Percentiles rank a stretch among this genome's conserved stretches.
These are phyloP conservation scores for Dryadomyces quercus-mongolicae DNA, from an alignment of 2,329 filamentous ascomycete species.

Conservation along the genomic window DNA sequence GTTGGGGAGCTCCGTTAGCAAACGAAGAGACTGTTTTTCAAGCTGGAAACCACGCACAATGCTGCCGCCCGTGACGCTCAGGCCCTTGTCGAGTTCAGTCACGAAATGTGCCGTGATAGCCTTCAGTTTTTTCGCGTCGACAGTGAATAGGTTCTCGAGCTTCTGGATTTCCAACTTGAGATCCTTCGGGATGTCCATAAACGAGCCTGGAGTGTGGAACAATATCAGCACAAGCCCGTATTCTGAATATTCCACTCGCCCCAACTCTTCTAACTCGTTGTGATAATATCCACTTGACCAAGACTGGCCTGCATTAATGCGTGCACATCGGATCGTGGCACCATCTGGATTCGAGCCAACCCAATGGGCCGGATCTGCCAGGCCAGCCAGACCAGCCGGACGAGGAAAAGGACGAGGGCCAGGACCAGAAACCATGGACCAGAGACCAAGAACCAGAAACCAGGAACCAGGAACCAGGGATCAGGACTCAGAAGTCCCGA, in stretches of 20 bases:
- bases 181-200: constrained; percentile 81
- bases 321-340: background rate
- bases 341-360: background rate
- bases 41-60: constrained; percentile 54
- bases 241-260: too few species aligned
- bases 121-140: constrained; percentile 72
- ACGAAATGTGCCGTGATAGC: constrained; percentile 83
- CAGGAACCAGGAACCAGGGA: too few species aligned
- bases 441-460: too few species aligned
- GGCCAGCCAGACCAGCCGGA: too few species aligned
- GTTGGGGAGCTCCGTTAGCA: background rate
- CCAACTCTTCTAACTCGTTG: background rate
- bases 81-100: constrained; percentile 73
- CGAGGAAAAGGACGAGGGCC: too few species aligned
- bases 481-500: too few species aligned
- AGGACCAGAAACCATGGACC: too few species aligned
- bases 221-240: background rate
- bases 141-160: constrained; percentile 73
- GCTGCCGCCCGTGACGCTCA: constrained; percentile 77
- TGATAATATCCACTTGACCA: background rate
- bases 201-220: constrained; percentile 55
- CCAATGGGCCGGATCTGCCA: background rate
- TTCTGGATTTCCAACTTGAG: constrained; percentile 67
- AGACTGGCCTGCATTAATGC: background rate
- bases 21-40: background rate